Evolutionary conservation across 1,284 basidiomycete species (phyloP), one percentile per base, ranked within the genome.

Genomic region (Xerocomus amazonicus): DNA sequence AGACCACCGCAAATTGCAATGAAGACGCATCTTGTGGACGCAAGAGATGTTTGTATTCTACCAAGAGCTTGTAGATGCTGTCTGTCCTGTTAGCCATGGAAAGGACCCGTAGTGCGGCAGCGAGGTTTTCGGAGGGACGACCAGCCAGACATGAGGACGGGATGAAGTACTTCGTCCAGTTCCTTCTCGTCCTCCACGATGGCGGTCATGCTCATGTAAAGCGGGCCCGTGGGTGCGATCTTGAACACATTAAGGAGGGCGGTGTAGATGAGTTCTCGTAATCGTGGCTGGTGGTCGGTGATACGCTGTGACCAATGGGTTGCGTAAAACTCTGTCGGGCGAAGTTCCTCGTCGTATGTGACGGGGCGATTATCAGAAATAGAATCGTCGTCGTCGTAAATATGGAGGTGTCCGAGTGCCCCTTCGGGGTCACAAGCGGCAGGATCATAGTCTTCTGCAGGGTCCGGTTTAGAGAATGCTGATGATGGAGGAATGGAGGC

Each of bases 91-190:
- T 58, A 37, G 74, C 70, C 5, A 61, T 39, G 1, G 74, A 61
- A 57, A 77, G 66, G 49, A 86, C 79, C 4, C 75, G 73, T 10
- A 86, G 68, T 0, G 81, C 77, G 0, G 76, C 76, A 0, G 70
- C 71, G 27, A 81, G 70, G 10, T 75, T 77, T 16, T 83, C 78
- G 0, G 80, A 70, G 5, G 73, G 77, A 50, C 68, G 66, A 12
- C 74, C 70, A 0, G 79, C 79, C 17, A 1, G 68, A 57, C 40
- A 62, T 50, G 0, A 80, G 57, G 27, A 72, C 63, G 0, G 64
- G 48, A n/a, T 72, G 59, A 1, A 83, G 65, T 19, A 72, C 56
- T 1, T 55, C 51, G 26, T 71, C 61, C 6, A 71, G 60, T 4
- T 54, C 51, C 0, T 56, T 47, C 4, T 61, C 49, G 38, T 75